Conservation (phyloP, 192 early-diverging fungal species). For the Coemansia sp. region DNA sequence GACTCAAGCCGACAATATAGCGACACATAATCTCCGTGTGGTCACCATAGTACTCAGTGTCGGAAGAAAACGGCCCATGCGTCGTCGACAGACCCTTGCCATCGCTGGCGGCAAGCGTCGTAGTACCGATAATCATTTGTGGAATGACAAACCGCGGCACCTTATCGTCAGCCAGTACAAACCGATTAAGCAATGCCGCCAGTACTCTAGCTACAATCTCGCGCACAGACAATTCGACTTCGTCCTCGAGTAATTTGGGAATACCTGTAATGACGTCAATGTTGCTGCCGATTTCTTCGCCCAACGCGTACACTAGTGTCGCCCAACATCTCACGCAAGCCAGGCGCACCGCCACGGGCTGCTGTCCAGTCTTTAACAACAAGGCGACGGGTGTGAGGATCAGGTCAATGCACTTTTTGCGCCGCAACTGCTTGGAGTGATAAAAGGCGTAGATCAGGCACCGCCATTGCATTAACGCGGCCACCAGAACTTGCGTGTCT, state of each 20-base stretch:
- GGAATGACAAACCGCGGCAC: constrained; percentile 41
- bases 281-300: constrained; percentile 34
- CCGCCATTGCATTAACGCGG: constrained; percentile 52
- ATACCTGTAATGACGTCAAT: constrained; percentile 23
- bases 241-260: not conserved
- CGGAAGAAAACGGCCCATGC: constrained; percentile 49
- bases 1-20: constrained; percentile 37
- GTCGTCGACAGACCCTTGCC: constrained; percentile 43
- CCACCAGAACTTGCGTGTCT: constrained; percentile 25
- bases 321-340: constrained; percentile 51
- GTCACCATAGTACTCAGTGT: constrained; percentile 29
- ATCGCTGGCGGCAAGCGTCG: constrained; percentile 44
- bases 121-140: constrained; percentile 51
- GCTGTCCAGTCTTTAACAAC: constrained; percentile 11
- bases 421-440: constrained; percentile 27
- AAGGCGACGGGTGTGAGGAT: constrained; percentile 34
- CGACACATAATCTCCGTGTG: constrained; percentile 34
- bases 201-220: constrained; percentile 32
- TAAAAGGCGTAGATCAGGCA: constrained; percentile 54
- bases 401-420: constrained; percentile 30
- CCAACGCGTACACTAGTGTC: constrained; percentile 49
- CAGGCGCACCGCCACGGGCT: constrained; percentile 17
- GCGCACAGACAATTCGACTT: constrained; percentile 19
- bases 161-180: constrained; percentile 21
- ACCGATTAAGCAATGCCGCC: constrained; percentile 29